Evolutionary conservation across 257 asterid genomes (phyloP), one percentile per base, ranked within the genome.

Genomic region (Mentha longifolia): DNA sequence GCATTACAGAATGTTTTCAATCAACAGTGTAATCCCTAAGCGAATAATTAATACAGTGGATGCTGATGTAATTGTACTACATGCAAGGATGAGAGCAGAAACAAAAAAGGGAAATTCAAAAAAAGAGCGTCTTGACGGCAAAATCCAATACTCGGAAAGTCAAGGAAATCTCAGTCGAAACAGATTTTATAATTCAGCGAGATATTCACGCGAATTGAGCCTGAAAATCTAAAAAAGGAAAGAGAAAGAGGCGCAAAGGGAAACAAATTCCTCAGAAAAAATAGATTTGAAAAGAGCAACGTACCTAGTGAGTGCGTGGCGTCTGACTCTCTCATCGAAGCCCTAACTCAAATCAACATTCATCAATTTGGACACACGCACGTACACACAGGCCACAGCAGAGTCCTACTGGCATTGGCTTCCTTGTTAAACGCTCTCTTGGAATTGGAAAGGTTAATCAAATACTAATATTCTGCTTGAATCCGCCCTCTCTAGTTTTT

Each of bases 311-410:
- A 51, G 51, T 37, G 64, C 42, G 20, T 25, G 61, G 8, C 62
- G 71, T 17, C 14, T 7, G 13, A 19, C 31, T 42, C 66, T n/a
- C n/a, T 57, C 73, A 63, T 13, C 39, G 56, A 70, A 80, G 76
- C 85, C 85, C 85, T 80, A 80, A 77, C 58, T 25, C 52, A n/a
- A n/a, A 49, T 14, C 19, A 33, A 20, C 67, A 69, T 54, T 46
- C 60, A 17, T 51, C n/a, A 70, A 68, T 56, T 61, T 41, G 6
- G 8, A 35, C 39, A 5, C 39, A 6, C n/a, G n/a, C n/a, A n/a
- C n/a, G n/a, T n/a, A n/a, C n/a, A n/a, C n/a, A n/a, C n/a, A n/a
- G n/a, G n/a, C n/a, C n/a, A n/a, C n/a, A n/a, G n/a, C n/a, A n/a
- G n/a, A n/a, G n/a, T n/a, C n/a, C n/a, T n/a, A n/a, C n/a, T n/a